A percentile compares a stretch with the other conserved stretches of the same genome.
These are phyloP conservation scores for Schizophyllum amplum DNA, from an alignment of 1,284 basidiomycete genomes.

Conservation along the genomic window DNA sequence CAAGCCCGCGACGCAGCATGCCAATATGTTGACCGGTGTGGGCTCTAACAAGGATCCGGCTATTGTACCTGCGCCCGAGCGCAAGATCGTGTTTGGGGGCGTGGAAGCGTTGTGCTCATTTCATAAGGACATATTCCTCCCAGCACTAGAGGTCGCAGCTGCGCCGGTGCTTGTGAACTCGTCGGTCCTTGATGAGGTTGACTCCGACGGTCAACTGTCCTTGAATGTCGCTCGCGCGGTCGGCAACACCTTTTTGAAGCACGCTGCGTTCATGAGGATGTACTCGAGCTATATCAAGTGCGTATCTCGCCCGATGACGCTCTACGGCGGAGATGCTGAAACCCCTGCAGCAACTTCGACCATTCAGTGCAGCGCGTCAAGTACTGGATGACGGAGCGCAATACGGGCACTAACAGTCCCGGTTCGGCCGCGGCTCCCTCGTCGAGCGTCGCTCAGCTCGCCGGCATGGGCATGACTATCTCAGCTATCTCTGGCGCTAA, in stretches of 20 bases:
- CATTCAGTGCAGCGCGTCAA: slow-evolving; percentile 82
- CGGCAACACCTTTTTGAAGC: slow-evolving; percentile 84
- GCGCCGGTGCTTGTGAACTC: slow-evolving; percentile 51
- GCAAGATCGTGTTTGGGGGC: slow-evolving; percentile 90
- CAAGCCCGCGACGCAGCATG: slow-evolving; percentile 69
- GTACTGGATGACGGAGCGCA: slow-evolving; percentile 46
- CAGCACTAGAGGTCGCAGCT: slow-evolving; percentile 75
- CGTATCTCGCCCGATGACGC: slow-evolving; percentile 22
- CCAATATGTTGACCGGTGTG: slow-evolving; percentile 61
- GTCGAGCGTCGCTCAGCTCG: slow-evolving; percentile 55
- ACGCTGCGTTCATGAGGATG: slow-evolving; percentile 96
- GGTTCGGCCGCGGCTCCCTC: slow-evolving; percentile 31
- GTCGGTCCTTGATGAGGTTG: slow-evolving; percentile 40
- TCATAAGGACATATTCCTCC: slow-evolving; percentile 88
- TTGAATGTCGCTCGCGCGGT: slow-evolving; percentile 73
- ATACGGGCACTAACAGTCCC: slow-evolving; percentile 40
- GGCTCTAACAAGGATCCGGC: slow-evolving; percentile 68
- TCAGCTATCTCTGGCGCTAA: slow-evolving; percentile 41
- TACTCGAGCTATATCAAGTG: slow-evolving; percentile 96
- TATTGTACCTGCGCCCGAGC: slow-evolving; percentile 78
- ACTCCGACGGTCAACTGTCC: slow-evolving; percentile 69
- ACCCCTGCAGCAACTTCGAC: slow-evolving; percentile 72
- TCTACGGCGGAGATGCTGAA: background rate
- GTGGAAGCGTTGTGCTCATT: slow-evolving; percentile 89
- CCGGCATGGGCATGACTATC: slow-evolving; percentile 51